Conservation (phyloP, 331 rosid genomes). For the Acacia pycnantha region DNA sequence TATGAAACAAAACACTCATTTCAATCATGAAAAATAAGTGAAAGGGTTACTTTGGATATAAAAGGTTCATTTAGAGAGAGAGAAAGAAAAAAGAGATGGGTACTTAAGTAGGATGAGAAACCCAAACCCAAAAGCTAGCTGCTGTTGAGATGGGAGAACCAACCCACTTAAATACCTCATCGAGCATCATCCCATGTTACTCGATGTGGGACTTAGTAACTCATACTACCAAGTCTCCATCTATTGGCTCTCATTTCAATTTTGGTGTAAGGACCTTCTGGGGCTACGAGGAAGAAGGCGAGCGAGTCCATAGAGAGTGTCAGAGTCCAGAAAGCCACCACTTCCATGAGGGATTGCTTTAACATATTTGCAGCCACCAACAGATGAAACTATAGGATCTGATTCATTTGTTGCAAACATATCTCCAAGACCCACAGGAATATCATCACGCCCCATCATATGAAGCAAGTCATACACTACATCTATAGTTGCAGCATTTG, state of each 20-base stretch:
- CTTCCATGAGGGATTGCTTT: conserved; percentile 87
- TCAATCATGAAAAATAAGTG: background rate
- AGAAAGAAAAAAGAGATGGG: background rate
- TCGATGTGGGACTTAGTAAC: background rate
- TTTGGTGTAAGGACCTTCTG: conserved; percentile 50
- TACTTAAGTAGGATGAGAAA: no score
- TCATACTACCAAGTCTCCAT: background rate
- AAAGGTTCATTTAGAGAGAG: background rate
- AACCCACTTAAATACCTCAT: no score
- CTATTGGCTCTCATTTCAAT: background rate
- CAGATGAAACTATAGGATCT: conserved; percentile 46
- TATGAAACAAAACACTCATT: background rate
- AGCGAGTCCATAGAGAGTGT: conserved; percentile 93
- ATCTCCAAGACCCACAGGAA: conserved; percentile 90
- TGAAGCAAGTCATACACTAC: conserved; percentile 78
- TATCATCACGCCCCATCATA: conserved; percentile 98
- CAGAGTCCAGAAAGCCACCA: conserved; percentile 89
- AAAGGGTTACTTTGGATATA: background rate
- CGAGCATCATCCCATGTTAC: no score
- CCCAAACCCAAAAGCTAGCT: no score
- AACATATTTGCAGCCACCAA: conserved; percentile 75
- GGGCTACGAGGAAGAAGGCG: conserved; percentile 85
- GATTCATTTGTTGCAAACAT: conserved; percentile 67
- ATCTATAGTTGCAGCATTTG: conserved; percentile 85
- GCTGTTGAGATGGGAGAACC: no score